phyloP scores from a whole-genome alignment of 306 rosid species.

The Prunus campanulata region DNA sequence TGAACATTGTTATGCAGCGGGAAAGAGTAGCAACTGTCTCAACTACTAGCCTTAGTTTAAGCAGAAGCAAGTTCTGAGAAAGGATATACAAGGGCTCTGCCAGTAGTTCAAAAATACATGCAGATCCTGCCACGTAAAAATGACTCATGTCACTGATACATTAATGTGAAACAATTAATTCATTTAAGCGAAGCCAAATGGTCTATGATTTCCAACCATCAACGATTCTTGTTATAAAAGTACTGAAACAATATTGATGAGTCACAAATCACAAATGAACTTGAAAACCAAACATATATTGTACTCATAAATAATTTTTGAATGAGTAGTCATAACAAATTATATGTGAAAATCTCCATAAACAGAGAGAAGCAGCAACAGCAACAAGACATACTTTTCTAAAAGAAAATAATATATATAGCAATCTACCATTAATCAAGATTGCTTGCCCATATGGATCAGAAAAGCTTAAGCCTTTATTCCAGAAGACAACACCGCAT shows the following conservation, averaged over 20 bases:
- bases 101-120: slow-evolving; percentile 89
- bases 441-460: slow-evolving; percentile 80
- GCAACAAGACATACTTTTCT: not conserved
- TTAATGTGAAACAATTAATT: not conserved
- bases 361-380: not conserved
- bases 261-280: not conserved
- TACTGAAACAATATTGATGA: not conserved
- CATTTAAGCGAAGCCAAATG: not conserved
- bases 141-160: slow-evolving; percentile 13
- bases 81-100: slow-evolving; percentile 91
- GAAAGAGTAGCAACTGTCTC: slow-evolving; percentile 81
- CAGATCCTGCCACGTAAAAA: slow-evolving; percentile 61
- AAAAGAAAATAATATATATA: not conserved
- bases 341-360: not conserved
- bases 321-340: not conserved
- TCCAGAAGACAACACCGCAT: slow-evolving; percentile 71
- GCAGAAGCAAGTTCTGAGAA: slow-evolving; percentile 85
- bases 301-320: not conserved
- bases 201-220: not conserved
- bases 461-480: slow-evolving; percentile 58
- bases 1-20: slow-evolving; percentile 75
- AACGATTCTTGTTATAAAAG: not conserved
- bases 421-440: slow-evolving; percentile 74
- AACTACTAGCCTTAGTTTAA: slow-evolving; percentile 66
- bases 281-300: not conserved